Conservation (phyloP, 768 basidiomycete genomes). For the Lactifluus volemus region DNA sequence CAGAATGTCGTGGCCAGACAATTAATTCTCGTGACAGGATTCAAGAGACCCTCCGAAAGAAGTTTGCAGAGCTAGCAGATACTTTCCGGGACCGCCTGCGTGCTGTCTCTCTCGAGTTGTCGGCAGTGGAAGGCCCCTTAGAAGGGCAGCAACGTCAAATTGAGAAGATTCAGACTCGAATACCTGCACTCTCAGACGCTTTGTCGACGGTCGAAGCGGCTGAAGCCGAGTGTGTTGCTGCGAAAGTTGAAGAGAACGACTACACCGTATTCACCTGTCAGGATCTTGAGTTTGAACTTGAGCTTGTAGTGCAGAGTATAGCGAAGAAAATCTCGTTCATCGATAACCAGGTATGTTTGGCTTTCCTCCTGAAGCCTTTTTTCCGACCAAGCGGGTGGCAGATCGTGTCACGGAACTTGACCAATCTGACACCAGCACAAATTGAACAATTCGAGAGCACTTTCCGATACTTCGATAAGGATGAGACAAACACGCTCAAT, state of each 20-base stretch:
- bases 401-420: constrained; percentile 91
- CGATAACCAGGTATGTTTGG: constrained; percentile 74
- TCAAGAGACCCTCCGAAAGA: constrained; percentile 69
- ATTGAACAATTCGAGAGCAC: constrained; percentile 95
- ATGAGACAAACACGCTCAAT: constrained; percentile 82
- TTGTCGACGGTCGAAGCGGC: constrained; percentile 47
- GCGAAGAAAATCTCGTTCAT: constrained; percentile 91
- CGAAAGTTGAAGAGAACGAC: constrained; percentile 96
- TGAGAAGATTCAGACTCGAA: constrained; percentile 51
- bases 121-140: constrained; percentile 63
- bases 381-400: constrained; percentile 26
- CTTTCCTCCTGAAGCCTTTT: not conserved
- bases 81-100: constrained; percentile 63
- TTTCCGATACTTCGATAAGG: constrained; percentile 95
- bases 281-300: constrained; percentile 86
- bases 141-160: constrained; percentile 76
- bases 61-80: constrained; percentile 71
- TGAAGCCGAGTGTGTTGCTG: constrained; percentile 70
- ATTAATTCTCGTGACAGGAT: constrained; percentile 40
- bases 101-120: constrained; percentile 60
- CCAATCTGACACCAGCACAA: constrained; percentile 91
- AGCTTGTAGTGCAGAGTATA: constrained; percentile 70
- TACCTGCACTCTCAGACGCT: constrained; percentile 55
- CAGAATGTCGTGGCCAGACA: not conserved
- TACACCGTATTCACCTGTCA: constrained; percentile 85